Conservation (phyloP, 192 early-diverging fungal species). For the Umbelopsis vinacea region DNA sequence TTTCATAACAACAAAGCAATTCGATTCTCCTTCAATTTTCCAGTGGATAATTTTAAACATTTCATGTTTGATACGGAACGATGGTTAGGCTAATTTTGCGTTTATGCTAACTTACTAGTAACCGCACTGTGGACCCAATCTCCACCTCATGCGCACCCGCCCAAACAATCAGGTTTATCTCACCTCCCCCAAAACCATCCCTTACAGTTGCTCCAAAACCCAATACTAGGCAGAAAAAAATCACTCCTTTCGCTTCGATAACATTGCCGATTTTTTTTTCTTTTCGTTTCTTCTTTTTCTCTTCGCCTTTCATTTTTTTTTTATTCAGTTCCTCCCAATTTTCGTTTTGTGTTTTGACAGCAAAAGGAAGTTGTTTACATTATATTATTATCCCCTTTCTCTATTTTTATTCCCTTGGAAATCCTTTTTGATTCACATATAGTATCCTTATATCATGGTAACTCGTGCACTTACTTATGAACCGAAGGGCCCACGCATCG, state of each 20-base stretch:
- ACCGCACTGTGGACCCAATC: not conserved
- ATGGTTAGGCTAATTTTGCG: no score
- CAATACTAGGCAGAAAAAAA: constrained; percentile 11
- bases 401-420: no score
- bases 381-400: not conserved
- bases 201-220: constrained; percentile 13
- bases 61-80: no score
- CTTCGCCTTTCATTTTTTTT: not conserved
- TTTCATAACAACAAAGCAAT: not conserved
- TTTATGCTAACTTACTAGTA: not conserved
- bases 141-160: constrained; percentile 19
- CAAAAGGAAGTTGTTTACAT: not conserved
- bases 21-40: no score
- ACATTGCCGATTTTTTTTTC: constrained; percentile 3
- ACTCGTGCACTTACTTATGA: constrained; percentile 12
- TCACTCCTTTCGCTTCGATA: constrained; percentile 10
- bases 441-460: constrained; percentile 2
- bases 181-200: constrained; percentile 16
- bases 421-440: not conserved
- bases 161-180: constrained; percentile 13
- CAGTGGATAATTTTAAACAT: no score
- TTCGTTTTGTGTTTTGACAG: not conserved
- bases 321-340: no score
- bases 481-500: constrained; percentile 19
- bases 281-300: not conserved